Conservation (phyloP, 108 stramenopile genomes). For the Fragilaria radians region DNA sequence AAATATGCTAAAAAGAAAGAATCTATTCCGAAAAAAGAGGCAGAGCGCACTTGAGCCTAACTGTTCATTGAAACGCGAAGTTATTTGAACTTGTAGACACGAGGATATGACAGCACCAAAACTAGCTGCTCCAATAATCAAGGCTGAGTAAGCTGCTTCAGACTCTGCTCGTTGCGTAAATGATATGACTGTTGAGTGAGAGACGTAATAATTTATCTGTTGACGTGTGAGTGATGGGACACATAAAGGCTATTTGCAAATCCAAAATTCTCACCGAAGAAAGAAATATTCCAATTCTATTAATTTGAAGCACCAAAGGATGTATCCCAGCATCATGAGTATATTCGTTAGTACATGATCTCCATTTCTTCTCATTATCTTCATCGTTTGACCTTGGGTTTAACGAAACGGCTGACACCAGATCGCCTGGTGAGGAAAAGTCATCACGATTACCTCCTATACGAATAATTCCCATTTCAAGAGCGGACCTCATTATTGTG, state of each 20-base stretch:
- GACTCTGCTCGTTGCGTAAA: conserved; percentile 34
- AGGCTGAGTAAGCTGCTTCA: conserved; percentile 36
- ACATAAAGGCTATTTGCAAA: conserved; percentile 22
- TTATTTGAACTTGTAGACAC: conserved; percentile 25
- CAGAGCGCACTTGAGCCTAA: neutral
- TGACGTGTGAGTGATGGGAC: conserved; percentile 15
- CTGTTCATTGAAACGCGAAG: neutral
- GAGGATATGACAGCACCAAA: conserved; percentile 58
- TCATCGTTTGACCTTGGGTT: neutral
- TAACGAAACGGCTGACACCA: neutral
- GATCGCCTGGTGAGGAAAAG: neutral
- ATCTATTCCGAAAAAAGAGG: neutral
- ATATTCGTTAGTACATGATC: neutral
- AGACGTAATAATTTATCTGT: conserved; percentile 68
- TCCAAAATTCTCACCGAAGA: conserved; percentile 2
- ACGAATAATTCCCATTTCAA: conserved; percentile 17
- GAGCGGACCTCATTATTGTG: conserved; percentile 29
- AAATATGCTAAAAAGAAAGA: conserved; percentile 2
- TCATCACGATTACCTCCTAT: neutral
- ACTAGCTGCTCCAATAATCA: conserved; percentile 55
- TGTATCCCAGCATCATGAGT: neutral
- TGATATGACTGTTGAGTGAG: conserved; percentile 53
- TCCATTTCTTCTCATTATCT: no score
- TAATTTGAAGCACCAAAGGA: neutral
- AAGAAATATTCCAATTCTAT: neutral